Evolutionary conservation across 176 grass and related monocot genomes (phyloP).

Genomic region (Phoenix roebelenii): DNA sequence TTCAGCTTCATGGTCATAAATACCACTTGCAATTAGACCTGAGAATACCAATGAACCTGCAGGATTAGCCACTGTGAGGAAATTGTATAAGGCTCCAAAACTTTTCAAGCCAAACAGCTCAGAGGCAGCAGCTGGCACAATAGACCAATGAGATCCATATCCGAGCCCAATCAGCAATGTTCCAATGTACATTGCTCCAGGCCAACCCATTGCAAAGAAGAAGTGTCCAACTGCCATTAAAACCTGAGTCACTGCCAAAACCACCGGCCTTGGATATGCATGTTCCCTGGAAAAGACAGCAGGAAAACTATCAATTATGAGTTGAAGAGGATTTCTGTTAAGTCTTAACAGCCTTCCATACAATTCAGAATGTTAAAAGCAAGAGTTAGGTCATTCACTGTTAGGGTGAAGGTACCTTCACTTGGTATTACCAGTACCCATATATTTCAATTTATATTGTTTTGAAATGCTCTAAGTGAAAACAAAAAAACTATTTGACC

Average conservation of each 20-base stretch:
- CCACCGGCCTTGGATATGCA: constrained; percentile 71
- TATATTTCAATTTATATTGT: too few species aligned
- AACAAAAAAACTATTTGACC: too few species aligned
- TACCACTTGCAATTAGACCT: constrained; percentile 78
- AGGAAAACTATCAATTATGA: too few species aligned
- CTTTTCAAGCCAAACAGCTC: constrained; percentile 63
- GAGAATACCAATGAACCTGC: constrained; percentile 86
- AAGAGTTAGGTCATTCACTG: too few species aligned
- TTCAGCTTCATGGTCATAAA: constrained; percentile 72
- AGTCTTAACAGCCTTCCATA: too few species aligned
- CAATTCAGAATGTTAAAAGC: too few species aligned
- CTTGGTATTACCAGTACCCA: too few species aligned
- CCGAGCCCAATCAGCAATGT: constrained; percentile 41
- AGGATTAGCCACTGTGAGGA: constrained; percentile 53
- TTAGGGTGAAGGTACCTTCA: too few species aligned
- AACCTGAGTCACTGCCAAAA: constrained; percentile 58
- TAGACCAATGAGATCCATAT: constrained; percentile 39
- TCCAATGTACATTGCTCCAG: constrained; percentile 31
- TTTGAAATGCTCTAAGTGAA: too few species aligned
- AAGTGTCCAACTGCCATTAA: constrained; percentile 78
- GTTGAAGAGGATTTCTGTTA: too few species aligned
- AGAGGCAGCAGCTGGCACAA: constrained; percentile 35
- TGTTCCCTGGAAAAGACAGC: constrained; percentile 38
- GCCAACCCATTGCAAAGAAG: constrained; percentile 66
- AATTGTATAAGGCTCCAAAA: constrained; percentile 33